phyloP scores from a whole-genome alignment of 2,329 filamentous ascomycete genomes.

The Xylariales sp. region DNA sequence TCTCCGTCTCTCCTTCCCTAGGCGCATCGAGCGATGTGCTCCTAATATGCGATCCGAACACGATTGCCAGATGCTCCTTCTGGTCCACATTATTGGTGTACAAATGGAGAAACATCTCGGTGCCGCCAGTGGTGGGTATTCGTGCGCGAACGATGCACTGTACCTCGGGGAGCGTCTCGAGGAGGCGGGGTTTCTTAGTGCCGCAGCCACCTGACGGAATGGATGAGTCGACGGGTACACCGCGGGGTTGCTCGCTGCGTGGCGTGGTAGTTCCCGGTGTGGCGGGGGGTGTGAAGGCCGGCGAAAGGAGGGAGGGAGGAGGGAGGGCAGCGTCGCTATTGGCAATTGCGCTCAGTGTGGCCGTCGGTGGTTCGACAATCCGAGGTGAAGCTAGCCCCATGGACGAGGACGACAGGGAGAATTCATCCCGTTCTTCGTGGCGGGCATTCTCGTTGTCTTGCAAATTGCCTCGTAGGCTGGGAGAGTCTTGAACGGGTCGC shows the following conservation, averaged over 20 bases:
- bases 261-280: conserved; percentile 71
- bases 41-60: conserved; percentile 90
- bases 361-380: conserved; percentile 14
- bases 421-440: conserved; percentile 49
- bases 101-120: conserved; percentile 96
- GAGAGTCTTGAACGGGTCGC: conserved; percentile 40
- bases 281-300: conserved; percentile 80
- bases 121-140: conserved; percentile 90
- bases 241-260: conserved; percentile 57
- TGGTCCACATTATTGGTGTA: conserved; percentile 93
- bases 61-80: conserved; percentile 97
- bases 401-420: conserved; percentile 53
- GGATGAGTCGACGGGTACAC: conserved; percentile 70
- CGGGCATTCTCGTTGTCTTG: conserved; percentile 19
- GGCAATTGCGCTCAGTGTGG: conserved; percentile 15
- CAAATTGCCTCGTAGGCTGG: conserved; percentile 22
- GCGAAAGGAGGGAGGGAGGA: conserved; percentile 82
- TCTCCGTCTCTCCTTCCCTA: conserved; percentile 81
- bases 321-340: conserved; percentile 49
- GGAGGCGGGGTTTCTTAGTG: conserved; percentile 74
- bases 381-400: conserved; percentile 40
- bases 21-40: conserved; percentile 76
- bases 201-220: conserved; percentile 69
- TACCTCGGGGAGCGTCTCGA: conserved; percentile 83
- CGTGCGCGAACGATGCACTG: conserved; percentile 93